Evolutionary conservation across 805 yeast species (phyloP), one percentile per base, ranked within the genome.

Genomic region (Candida andamanensis): DNA sequence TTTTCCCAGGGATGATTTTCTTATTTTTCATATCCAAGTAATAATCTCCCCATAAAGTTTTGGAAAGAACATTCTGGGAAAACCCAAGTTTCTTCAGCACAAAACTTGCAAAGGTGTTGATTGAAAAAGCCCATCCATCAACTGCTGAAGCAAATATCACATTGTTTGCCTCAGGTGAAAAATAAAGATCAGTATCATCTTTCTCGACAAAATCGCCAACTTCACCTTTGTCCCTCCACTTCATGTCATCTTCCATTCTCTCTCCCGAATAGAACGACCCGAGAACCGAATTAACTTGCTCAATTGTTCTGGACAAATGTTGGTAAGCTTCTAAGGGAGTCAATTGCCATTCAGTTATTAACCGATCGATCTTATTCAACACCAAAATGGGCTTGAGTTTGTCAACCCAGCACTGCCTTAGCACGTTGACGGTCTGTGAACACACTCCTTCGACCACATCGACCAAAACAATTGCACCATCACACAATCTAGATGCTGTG

Each of bases 381-480:
- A 92, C 96, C 34, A 92, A 67, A 12, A 92, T 63, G 2, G 97
- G 96, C 50, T 80, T 84, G 46, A 92, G 61, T 45, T 85, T 81
- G 52, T 92, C 98, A 4, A 82, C 76, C 97, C 97, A 92, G 30
- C 95, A 85, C 56, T 92, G 97, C 50, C 97, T 74, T 40, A 90
- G 63, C 1, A 92, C 98, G 12, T 92, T 89, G 8, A 92, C 84
- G 0, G 99, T 92, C 54, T 92, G 99, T 0, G 97, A 89, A 50
- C 97, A 89, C 0, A 92, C 97, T 16, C 99, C 99, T 60, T 92
- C 99, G 2, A 92, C 96, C 3, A 85, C 97, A 56, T 92, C 99
- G 2, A 92, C 95, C 11, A 92, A 63, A 0, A 92, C 94, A 3
- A 92, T 82, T 0, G 97, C 96, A 27, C 97, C 97, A 53, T 92